Conservation (phyloP, 495 filamentous ascomycete species). For the Terfezia boudieri region DNA sequence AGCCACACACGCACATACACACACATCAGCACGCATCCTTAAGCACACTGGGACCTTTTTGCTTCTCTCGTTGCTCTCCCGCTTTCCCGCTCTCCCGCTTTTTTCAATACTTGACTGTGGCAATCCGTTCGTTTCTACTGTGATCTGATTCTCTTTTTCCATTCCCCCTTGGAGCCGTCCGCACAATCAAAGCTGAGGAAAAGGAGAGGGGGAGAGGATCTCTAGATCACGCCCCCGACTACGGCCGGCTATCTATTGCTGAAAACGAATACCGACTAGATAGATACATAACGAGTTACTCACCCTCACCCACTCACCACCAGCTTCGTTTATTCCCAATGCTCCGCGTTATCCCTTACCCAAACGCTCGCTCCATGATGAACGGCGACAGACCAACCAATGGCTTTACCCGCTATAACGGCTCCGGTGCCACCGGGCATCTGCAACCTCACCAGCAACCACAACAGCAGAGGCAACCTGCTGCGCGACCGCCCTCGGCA, state of each 20-base stretch:
- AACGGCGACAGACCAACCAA: slow-evolving; percentile 13
- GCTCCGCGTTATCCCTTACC: slow-evolving; percentile 17
- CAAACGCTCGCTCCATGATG: slow-evolving; percentile 13
- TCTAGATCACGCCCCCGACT: too few relatives aligned
- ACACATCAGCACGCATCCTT: too few relatives aligned
- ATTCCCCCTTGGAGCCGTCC: too few relatives aligned
- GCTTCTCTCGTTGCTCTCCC: too few relatives aligned
- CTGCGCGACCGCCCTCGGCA: slow-evolving; percentile 20
- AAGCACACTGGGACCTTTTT: too few relatives aligned
- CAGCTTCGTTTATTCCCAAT: slow-evolving; percentile 2
- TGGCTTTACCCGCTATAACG: not conserved
- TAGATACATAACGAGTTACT: not conserved
- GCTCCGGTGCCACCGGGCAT: not conserved
- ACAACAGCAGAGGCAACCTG: slow-evolving; percentile 22
- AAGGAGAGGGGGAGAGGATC: too few relatives aligned
- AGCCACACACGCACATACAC: too few relatives aligned
- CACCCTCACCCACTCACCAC: not conserved
- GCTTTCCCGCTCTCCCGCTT: too few relatives aligned
- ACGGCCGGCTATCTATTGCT: not conserved
- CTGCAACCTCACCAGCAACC: slow-evolving; percentile 2
- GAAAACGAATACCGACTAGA: not conserved
- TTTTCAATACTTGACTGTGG: too few relatives aligned
- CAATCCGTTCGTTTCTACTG: too few relatives aligned
- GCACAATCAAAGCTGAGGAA: too few relatives aligned
- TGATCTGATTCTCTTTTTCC: too few relatives aligned